Base-by-base conservation (phyloP, 345 rosid genomes). In the Excoecaria cochinchinensis region DNA sequence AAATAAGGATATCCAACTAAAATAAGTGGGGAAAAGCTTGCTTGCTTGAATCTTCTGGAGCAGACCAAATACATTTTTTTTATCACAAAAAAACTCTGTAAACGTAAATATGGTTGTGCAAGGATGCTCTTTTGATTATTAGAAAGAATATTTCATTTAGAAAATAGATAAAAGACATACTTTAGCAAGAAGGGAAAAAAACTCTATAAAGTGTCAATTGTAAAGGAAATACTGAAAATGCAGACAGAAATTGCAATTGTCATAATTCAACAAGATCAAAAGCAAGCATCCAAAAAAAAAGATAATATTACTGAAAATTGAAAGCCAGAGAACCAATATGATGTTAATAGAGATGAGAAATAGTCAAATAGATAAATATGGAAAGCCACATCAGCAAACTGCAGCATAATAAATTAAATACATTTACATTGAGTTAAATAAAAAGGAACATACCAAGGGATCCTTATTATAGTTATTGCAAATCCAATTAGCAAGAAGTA, bases 401-500 rank as follows among this genome's bases (percentile, higher is more conserved):
- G 25, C 70, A 68, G 48, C 47, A 31, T 51, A 38, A 39, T 46
- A 53, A 16, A 62, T 62, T n/a, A 64, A 58, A 73, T 38, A 31
- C 48, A 61, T 62, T 53, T 24, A 61, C 24, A 21, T 72, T 36
- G 5, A 74, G 50, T 61, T 66, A 83, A 70, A 66, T 36, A 24
- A 71, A 75, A 50, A 76, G 78, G 78, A 76, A 76, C 63, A 63
- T 86, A 95, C 99, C 97, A 90, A 81, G 4, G 99, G 87, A 80
- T 95, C 90, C 80, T 82, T 86, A 75, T 40, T 38, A 80, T 91
- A 85, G 80, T 91, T 90, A 86, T 95, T 90, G 76, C 98, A 95
- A 78, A 95, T 89, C 97, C 97, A 95, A 81, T 91, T 93, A 24
- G 95, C 96, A 69, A 95, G 97, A 75, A 76, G 83, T 24, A 95